These are phyloP conservation scores for Karstenula rhodostoma DNA, from an alignment of 2,329 filamentous ascomycete species.

Conservation along the genomic window DNA sequence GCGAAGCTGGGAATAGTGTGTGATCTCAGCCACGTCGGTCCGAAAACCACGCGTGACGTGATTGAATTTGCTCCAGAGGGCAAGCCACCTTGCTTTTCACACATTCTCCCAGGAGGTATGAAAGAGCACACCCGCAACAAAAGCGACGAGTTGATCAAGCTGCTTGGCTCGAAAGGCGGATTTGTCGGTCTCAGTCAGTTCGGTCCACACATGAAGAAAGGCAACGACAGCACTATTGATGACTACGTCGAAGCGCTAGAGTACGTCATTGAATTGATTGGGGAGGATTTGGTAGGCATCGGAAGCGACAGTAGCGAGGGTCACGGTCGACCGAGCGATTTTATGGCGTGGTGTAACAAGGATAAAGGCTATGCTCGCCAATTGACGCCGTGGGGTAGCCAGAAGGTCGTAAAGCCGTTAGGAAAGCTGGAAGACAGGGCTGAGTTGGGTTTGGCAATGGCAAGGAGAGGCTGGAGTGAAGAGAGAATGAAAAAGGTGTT, in stretches of 20 bases:
- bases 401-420: constrained; percentile 53
- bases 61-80: constrained; percentile 44
- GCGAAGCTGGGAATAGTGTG: constrained; percentile 48
- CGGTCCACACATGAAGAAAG: constrained; percentile 51
- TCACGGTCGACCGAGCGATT: constrained; percentile 50
- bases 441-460: constrained; percentile 50
- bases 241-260: constrained; percentile 53
- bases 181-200: constrained; percentile 53
- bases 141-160: constrained; percentile 47
- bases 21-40: constrained; percentile 49
- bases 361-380: constrained; percentile 52
- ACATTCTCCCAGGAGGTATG: constrained; percentile 48
- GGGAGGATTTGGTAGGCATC: constrained; percentile 50
- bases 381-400: constrained; percentile 52
- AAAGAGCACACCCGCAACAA: constrained; percentile 52
- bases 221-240: constrained; percentile 53
- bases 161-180: constrained; percentile 48
- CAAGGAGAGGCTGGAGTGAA: constrained; percentile 49
- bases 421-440: constrained; percentile 47
- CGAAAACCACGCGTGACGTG: constrained; percentile 33
- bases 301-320: constrained; percentile 53
- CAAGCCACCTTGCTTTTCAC: constrained; percentile 54
- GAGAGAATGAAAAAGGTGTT: constrained; percentile 50
- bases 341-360: constrained; percentile 53
- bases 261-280: constrained; percentile 49